phyloP scores from a whole-genome alignment of 2,329 filamentous ascomycete species.

The Hymenoscyphus scutula region DNA sequence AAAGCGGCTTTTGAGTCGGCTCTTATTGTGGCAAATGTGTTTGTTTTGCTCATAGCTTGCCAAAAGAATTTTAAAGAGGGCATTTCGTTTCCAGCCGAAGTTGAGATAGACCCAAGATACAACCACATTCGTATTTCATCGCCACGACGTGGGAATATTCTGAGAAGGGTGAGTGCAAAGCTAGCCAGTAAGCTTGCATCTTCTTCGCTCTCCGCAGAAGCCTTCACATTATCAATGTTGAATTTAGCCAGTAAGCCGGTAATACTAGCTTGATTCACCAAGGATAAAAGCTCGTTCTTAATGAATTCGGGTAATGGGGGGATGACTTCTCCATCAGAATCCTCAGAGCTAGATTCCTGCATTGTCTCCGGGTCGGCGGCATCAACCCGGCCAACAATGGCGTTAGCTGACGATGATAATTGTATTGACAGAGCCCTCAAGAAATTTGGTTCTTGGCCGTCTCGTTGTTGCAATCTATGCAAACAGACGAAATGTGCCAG shows the following conservation, averaged over 20 bases:
- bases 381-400: slow-evolving; percentile 49
- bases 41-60: slow-evolving; percentile 60
- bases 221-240: slow-evolving; percentile 32
- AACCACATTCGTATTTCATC: slow-evolving; percentile 95
- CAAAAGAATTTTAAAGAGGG: slow-evolving; percentile 84
- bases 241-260: slow-evolving; percentile 43
- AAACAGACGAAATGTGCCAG: slow-evolving; percentile 66
- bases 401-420: slow-evolving; percentile 49
- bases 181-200: slow-evolving; percentile 75
- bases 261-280: slow-evolving; percentile 75
- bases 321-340: slow-evolving; percentile 22
- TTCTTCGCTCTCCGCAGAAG: slow-evolving; percentile 30
- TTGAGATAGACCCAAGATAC: slow-evolving; percentile 61
- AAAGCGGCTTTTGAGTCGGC: slow-evolving; percentile 58
- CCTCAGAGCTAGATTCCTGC: slow-evolving; percentile 27
- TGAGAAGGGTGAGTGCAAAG: slow-evolving; percentile 80
- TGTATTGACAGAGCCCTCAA: slow-evolving; percentile 54
- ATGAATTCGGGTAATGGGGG: slow-evolving; percentile 54
- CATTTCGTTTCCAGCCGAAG: slow-evolving; percentile 39
- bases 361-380: slow-evolving; percentile 44
- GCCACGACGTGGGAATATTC: slow-evolving; percentile 75
- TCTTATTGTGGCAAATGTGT: slow-evolving; percentile 55
- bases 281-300: slow-evolving; percentile 61
- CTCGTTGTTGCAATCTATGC: slow-evolving; percentile 41
- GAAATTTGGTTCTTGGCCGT: slow-evolving; percentile 42